Evolutionary conservation across 768 basidiomycete species (phyloP).

Genomic region (Suillus subalutaceus): DNA sequence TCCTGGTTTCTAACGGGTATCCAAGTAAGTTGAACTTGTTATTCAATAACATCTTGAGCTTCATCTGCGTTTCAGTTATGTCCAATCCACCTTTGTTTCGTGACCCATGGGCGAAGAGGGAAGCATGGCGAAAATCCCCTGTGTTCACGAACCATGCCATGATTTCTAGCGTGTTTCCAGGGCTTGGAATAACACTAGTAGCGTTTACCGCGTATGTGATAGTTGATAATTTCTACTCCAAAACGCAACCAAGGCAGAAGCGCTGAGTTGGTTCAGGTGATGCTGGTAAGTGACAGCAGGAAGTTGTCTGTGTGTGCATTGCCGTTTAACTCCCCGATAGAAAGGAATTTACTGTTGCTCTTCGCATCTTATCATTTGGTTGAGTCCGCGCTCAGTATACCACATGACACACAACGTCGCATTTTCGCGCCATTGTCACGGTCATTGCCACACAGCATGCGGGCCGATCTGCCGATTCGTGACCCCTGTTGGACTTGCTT

Average conservation of each 20-base stretch:
- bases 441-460: no score
- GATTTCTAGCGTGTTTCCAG: slow-evolving; percentile 91
- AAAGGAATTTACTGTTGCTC: background rate
- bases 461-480: no score
- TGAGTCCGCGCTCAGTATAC: background rate
- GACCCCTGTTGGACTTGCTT: no score
- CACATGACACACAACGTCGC: background rate
- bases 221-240: slow-evolving; percentile 71
- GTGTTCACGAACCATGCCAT: slow-evolving; percentile 85
- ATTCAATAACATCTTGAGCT: background rate
- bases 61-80: slow-evolving; percentile 40
- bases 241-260: slow-evolving; percentile 30
- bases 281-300: background rate
- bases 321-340: background rate
- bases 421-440: background rate
- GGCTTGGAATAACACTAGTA: slow-evolving; percentile 86
- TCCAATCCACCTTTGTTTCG: slow-evolving; percentile 74
- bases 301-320: background rate
- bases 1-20: background rate
- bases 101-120: slow-evolving; percentile 93
- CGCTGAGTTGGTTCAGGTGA: slow-evolving; percentile 5
- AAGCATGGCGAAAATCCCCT: slow-evolving; percentile 89
- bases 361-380: background rate
- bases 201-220: slow-evolving; percentile 92
- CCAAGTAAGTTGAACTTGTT: background rate